phyloP scores from a whole-genome alignment of 2,329 filamentous ascomycete genomes.

The Tolypocladium tropicale region DNA sequence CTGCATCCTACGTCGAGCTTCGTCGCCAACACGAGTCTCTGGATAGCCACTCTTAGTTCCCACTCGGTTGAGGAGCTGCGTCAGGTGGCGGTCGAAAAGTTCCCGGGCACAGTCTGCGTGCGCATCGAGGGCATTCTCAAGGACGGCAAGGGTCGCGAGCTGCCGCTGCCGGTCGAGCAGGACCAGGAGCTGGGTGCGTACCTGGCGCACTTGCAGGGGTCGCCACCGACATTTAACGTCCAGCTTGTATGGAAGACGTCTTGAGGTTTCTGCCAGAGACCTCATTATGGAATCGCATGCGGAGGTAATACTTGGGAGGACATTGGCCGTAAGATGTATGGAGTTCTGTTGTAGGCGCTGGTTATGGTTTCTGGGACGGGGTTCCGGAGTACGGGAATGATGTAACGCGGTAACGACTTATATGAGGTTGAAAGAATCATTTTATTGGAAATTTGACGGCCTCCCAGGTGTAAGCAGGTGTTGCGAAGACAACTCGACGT shows the following conservation, averaged over 20 bases:
- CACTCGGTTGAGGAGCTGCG: slow-evolving; percentile 52
- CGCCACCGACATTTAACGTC: slow-evolving; percentile 32
- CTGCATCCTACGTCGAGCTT: slow-evolving; percentile 54
- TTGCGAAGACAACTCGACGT: not conserved
- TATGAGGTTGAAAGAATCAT: not conserved
- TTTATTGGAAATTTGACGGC: not conserved
- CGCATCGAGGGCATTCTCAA: slow-evolving; percentile 58
- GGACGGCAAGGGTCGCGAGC: slow-evolving; percentile 47
- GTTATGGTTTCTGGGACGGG: not conserved
- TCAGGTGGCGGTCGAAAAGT: slow-evolving; percentile 49
- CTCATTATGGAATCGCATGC: not conserved
- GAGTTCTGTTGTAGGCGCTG: not conserved
- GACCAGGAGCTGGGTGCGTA: slow-evolving; percentile 67
- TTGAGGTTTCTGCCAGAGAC: not conserved
- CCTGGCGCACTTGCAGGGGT: slow-evolving; percentile 48
- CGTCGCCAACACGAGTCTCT: slow-evolving; percentile 40
- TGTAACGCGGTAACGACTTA: not conserved
- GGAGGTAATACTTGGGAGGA: not conserved
- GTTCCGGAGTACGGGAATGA: not conserved
- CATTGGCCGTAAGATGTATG: not conserved
- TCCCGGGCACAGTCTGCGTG: slow-evolving; percentile 46
- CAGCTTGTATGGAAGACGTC: slow-evolving; percentile 23
- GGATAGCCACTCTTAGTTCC: slow-evolving; percentile 53
- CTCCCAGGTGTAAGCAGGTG: no score
- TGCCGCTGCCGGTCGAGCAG: slow-evolving; percentile 54